phyloP scores from a whole-genome alignment of 768 basidiomycete genomes.

The Pleurotus pulmonarius region DNA sequence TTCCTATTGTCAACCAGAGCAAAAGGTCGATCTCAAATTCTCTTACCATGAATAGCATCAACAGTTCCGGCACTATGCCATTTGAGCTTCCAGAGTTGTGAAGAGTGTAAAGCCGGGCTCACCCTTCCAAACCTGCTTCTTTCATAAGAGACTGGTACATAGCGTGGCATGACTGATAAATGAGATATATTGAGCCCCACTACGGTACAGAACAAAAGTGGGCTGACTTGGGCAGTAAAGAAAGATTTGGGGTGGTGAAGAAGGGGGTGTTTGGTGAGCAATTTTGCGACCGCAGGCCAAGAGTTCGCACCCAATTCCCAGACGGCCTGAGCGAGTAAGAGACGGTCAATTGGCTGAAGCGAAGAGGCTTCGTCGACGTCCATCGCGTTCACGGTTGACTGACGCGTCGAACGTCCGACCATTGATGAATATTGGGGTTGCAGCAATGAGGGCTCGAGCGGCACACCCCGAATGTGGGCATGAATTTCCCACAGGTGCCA shows the following conservation, averaged over 20 bases:
- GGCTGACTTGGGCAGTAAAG: slow-evolving; percentile 65
- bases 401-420: slow-evolving; percentile 12
- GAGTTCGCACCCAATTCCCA: slow-evolving; percentile 72
- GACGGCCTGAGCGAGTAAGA: slow-evolving; percentile 83
- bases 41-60: slow-evolving; percentile 49
- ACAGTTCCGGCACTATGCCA: slow-evolving; percentile 33
- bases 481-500: slow-evolving; percentile 6
- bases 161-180: slow-evolving; percentile 56
- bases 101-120: slow-evolving; percentile 17
- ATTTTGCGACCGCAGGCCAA: slow-evolving; percentile 64
- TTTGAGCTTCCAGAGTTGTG: too few species aligned
- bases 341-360: slow-evolving; percentile 47
- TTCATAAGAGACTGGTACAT: slow-evolving; percentile 69
- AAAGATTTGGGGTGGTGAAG: slow-evolving; percentile 56
- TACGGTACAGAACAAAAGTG: slow-evolving; percentile 8
- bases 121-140: slow-evolving; percentile 65
- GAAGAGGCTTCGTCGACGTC: slow-evolving; percentile 23
- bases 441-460: not conserved
- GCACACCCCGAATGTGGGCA: not conserved
- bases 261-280: slow-evolving; percentile 71
- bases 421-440: slow-evolving; percentile 8
- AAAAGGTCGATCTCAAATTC: not conserved
- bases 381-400: slow-evolving; percentile 12
- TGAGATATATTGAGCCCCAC: slow-evolving; percentile 9
- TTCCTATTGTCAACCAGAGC: slow-evolving; percentile 22